Percentiles rank a stretch among this genome's conserved stretches.
These are phyloP conservation scores for Penicillium thymicola DNA, from an alignment of 2,329 filamentous ascomycete genomes.

Conservation along the genomic window DNA sequence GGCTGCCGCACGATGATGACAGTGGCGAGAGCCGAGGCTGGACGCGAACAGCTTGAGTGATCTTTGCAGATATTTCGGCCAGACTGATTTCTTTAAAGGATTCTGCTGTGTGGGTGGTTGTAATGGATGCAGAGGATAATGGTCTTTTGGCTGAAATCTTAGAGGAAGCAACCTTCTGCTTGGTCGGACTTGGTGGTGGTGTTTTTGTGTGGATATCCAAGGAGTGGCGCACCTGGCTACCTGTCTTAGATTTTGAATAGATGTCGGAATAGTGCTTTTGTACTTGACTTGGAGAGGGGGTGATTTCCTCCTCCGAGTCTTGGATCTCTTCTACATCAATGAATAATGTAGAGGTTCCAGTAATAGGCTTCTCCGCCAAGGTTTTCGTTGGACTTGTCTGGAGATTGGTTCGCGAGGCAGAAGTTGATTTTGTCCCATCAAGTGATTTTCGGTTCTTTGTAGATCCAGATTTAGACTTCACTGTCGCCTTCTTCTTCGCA, in stretches of 20 bases:
- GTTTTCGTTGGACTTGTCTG: background rate
- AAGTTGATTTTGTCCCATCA: background rate
- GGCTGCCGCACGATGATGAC: conserved; percentile 34
- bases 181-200: conserved; percentile 8
- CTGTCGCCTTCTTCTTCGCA: conserved; percentile 11
- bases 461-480: conserved; percentile 5
- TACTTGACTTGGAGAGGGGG: conserved; percentile 29
- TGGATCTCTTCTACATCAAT: conserved; percentile 37
- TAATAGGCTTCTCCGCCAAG: background rate
- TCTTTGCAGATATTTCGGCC: conserved; percentile 43
- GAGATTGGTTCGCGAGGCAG: background rate
- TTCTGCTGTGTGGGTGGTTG: background rate
- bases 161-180: conserved; percentile 10
- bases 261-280: conserved; percentile 19
- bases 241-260: background rate
- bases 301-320: conserved; percentile 36
- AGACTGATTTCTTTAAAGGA: conserved; percentile 22
- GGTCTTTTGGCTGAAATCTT: conserved; percentile 9
- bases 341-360: conserved; percentile 12
- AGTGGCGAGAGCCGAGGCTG: conserved; percentile 31
- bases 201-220: conserved; percentile 15
- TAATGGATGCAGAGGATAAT: background rate
- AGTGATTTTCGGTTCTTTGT: background rate
- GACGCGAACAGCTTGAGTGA: conserved; percentile 49
- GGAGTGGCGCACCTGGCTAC: conserved; percentile 1